phyloP scores from a whole-genome alignment of 148 eudicot genomes.

The Arctostaphylos glauca region DNA sequence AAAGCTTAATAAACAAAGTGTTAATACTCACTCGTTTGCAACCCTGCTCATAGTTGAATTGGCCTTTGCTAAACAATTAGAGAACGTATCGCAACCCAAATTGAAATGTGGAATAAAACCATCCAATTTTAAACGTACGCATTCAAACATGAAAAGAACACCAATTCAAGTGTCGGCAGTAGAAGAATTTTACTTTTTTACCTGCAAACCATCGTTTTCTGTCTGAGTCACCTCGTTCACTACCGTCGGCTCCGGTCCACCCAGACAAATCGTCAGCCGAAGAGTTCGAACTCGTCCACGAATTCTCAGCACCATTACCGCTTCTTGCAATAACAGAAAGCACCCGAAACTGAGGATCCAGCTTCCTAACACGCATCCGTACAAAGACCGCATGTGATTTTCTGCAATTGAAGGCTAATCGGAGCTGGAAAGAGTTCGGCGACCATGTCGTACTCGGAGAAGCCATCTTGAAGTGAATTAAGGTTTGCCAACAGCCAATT shows the following conservation, averaged over 20 bases:
- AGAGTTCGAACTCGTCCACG: conserved; percentile 35
- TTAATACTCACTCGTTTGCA: too few species aligned
- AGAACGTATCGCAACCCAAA: background rate
- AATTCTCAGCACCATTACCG: conserved; percentile 29
- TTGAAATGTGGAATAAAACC: background rate
- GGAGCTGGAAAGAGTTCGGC: conserved; percentile 65
- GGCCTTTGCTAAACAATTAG: background rate
- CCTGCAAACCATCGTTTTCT: conserved; percentile 52
- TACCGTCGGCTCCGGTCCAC: conserved; percentile 48
- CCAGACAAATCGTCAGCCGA: conserved; percentile 46
- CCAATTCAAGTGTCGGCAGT: background rate
- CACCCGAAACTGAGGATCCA: conserved; percentile 25
- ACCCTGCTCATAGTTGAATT: too few species aligned
- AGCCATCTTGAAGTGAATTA: conserved; percentile 23
- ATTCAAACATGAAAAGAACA: background rate
- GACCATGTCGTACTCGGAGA: conserved; percentile 45
- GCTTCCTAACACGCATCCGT: conserved; percentile 31
- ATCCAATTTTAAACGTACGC: background rate
- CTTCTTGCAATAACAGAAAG: conserved; percentile 21
- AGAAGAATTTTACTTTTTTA: conserved; percentile 24
- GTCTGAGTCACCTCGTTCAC: conserved; percentile 27
- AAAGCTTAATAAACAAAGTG: too few species aligned
- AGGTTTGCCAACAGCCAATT: too few species aligned
- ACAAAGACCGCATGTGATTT: conserved; percentile 30
- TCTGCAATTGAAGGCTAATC: conserved; percentile 50